Conservation (phyloP, 2,329 filamentous ascomycete genomes). For the Hymenoscyphus scutula region DNA sequence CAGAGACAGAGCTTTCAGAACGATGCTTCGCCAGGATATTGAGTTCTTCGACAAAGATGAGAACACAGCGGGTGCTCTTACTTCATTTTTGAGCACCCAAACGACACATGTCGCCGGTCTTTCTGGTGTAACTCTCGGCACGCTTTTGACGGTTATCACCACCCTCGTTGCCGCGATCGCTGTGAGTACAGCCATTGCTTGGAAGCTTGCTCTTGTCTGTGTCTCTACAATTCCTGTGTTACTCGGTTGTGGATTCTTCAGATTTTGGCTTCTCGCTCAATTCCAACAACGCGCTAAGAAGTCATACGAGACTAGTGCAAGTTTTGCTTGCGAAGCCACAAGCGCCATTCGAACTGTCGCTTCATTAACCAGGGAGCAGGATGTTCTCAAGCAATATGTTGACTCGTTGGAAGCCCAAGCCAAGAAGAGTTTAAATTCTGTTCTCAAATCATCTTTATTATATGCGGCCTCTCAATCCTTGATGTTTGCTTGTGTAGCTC, state of each 20-base stretch:
- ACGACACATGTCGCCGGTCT: conserved; percentile 86
- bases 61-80: conserved; percentile 85
- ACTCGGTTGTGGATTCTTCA: conserved; percentile 78
- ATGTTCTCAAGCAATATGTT: conserved; percentile 74
- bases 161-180: conserved; percentile 74
- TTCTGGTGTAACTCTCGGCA: conserved; percentile 83
- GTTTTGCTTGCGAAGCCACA: conserved; percentile 89
- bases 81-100: conserved; percentile 84
- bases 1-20: conserved; percentile 76
- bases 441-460: conserved; percentile 72
- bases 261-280: conserved; percentile 78
- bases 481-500: conserved; percentile 77
- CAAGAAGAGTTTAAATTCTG: conserved; percentile 65
- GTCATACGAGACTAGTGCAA: conserved; percentile 77
- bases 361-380: conserved; percentile 79
- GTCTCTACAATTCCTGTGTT: conserved; percentile 75
- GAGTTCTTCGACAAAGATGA: conserved; percentile 86
- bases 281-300: conserved; percentile 78
- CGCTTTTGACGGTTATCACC: conserved; percentile 74
- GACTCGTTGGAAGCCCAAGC: conserved; percentile 64
- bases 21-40: conserved; percentile 90
- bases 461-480: conserved; percentile 85
- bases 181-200: conserved; percentile 72
- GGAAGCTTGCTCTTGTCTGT: conserved; percentile 85
- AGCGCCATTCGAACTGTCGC: conserved; percentile 93